Conservation (phyloP, 306 rosid species). For the Fragaria nilgerrensis region DNA sequence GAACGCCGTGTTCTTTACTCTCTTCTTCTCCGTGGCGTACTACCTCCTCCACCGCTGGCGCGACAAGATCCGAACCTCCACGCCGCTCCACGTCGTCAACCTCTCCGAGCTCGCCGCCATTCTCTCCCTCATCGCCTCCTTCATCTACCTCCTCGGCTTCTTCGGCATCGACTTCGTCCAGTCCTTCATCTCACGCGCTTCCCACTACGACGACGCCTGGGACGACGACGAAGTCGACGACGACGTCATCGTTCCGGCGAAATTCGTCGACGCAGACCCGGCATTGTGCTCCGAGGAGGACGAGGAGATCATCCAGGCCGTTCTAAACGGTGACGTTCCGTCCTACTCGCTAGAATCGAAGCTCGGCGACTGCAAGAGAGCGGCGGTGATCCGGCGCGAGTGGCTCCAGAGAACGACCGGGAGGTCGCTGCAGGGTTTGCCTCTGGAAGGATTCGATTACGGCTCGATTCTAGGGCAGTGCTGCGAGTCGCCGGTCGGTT, state of each 20-base stretch:
- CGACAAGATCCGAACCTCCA: background rate
- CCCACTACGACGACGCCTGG: background rate
- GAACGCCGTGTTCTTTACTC: background rate
- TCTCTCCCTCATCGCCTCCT: constrained; percentile 1
- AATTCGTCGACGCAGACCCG: background rate
- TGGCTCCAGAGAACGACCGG: background rate
- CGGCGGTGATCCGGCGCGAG: constrained; percentile 11
- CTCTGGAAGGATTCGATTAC: background rate
- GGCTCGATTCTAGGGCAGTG: background rate
- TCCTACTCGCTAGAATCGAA: constrained; percentile 27
- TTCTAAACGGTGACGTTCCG: background rate
- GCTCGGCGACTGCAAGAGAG: constrained; percentile 26
- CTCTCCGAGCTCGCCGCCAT: constrained; percentile 1
- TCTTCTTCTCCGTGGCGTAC: background rate
- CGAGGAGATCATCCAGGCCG: background rate
- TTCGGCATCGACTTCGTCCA: constrained; percentile 7
- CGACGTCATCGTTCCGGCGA: background rate
- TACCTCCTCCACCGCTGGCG: background rate
- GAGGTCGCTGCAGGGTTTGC: background rate
- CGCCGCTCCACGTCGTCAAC: constrained; percentile 4
- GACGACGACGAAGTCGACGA: background rate
- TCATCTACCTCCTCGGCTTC: constrained; percentile 8
- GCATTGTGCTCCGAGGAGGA: background rate
- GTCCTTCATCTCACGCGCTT: constrained; percentile 4
- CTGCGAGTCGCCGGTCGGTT: constrained; percentile 6